Base-by-base conservation (phyloP, 2,329 filamentous ascomycete genomes). In the Ceratocystis colombiana region DNA sequence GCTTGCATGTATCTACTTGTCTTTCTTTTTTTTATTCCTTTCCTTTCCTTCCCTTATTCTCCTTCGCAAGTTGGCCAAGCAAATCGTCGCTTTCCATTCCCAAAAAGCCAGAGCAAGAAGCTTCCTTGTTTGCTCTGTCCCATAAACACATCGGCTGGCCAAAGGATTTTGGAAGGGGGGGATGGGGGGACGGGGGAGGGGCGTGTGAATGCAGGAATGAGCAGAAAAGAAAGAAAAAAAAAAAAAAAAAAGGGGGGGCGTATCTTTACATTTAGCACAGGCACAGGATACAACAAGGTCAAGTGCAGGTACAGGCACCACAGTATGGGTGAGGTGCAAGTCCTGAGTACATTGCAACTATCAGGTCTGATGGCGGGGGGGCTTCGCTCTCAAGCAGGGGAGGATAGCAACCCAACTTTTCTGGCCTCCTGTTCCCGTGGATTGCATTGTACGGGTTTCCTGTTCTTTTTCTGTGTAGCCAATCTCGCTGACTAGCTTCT, bases 41-140 rank as follows among this genome's bases (percentile, higher is more conserved):
- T 50, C 22, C n/a, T 50, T 50, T 50, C 5, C 20, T 50, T 50
- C 5, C 8, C 17, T 50, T 22, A 8, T n/a, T n/a, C 7, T 10
- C 22, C 17, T 57, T 57, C 53, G 53, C 53, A 30, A 22, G 8
- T 57, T n/a, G 22, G 20, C 53, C 53, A 57, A 57, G 53, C 53
- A 41, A 41, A 57, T 28, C 53, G 5, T 33, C 22, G 25, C 17
- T 57, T 25, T 30, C 53, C 15, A 17, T 57, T 57, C 22, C 46
- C 46, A 20, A 50, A 22, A 50, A 20, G 46, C 46, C 37, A n/a
- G 46, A 20, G 46, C 46, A 50, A 48, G 25, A 57, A 30, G 53
- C 25, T 25, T 28, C 30, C 53, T 28, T 57, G 53, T 57, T 57
- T 57, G 53, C 53, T 57, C 53, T 57, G 25, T 57, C 53, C 53